Evolutionary conservation across 2,329 filamentous ascomycete genomes (phyloP).

Genomic region (Nemania sp.): DNA sequence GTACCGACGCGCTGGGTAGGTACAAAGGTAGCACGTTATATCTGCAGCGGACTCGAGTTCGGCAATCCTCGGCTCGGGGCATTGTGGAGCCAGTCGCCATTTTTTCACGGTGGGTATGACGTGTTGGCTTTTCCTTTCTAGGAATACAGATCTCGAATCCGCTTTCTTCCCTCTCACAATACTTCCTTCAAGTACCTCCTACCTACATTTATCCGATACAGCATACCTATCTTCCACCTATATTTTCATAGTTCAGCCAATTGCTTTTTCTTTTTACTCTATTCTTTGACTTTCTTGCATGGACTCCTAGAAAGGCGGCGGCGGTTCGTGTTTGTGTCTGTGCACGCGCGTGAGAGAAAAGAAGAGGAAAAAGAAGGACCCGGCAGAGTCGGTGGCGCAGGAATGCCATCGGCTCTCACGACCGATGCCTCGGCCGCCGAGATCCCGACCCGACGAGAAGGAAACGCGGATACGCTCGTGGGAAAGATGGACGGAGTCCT

Average conservation of each 20-base stretch:
- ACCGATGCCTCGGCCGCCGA: constrained; percentile 65
- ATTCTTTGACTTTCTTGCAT: constrained; percentile 11
- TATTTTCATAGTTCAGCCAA: neutral
- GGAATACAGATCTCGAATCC: neutral
- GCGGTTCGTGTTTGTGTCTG: neutral
- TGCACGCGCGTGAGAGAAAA: neutral
- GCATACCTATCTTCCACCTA: neutral
- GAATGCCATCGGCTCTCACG: constrained; percentile 60
- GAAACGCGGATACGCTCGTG: constrained; percentile 33
- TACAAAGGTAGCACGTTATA: too few relatives aligned
- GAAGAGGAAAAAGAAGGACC: too few relatives aligned
- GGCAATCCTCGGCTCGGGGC: constrained; percentile 38
- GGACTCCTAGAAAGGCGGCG: constrained; percentile 13
- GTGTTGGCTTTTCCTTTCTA: constrained; percentile 29
- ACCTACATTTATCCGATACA: constrained; percentile 23
- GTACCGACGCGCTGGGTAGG: too few relatives aligned
- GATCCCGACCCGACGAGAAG: constrained; percentile 49
- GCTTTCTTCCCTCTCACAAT: constrained; percentile 2
- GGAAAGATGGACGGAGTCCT: constrained; percentile 39
- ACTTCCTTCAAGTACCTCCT: neutral
- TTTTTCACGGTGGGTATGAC: constrained; percentile 33
- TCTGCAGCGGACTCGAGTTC: constrained; percentile 27
- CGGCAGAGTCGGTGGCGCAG: constrained; percentile 39
- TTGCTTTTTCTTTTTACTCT: too few relatives aligned
- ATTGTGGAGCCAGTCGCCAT: neutral